phyloP scores from a whole-genome alignment of 495 filamentous ascomycete genomes.

The Filosporella fistucella region DNA sequence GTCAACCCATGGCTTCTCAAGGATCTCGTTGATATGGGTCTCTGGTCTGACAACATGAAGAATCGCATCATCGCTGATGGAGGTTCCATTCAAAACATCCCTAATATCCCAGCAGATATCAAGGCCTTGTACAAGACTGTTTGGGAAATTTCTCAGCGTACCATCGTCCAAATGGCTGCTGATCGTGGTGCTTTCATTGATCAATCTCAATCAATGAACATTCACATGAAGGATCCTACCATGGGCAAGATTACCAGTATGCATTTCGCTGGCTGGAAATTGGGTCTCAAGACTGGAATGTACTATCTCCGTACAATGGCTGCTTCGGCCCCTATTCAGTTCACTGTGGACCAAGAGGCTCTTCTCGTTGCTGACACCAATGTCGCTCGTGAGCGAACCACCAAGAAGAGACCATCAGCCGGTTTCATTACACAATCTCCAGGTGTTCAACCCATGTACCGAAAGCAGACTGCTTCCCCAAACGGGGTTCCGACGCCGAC shows the following conservation, averaged over 20 bases:
- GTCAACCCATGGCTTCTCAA: constrained; percentile 99
- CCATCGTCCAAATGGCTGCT: constrained; percentile 94
- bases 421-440: constrained; percentile 46
- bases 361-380: constrained; percentile 86
- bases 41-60: constrained; percentile 99
- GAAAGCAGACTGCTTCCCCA: constrained; percentile 25
- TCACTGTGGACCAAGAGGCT: constrained; percentile 96
- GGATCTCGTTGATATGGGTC: constrained; percentile 94
- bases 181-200: constrained; percentile 98
- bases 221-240: constrained; percentile 97
- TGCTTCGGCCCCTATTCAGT: constrained; percentile 94
- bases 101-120: constrained; percentile 92
- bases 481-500: constrained; percentile 62
- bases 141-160: constrained; percentile 98
- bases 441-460: constrained; percentile 35
- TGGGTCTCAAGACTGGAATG: constrained; percentile 99
- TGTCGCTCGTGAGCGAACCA: constrained; percentile 54
- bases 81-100: constrained; percentile 92
- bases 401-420: constrained; percentile 66
- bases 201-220: constrained; percentile 97
- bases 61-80: constrained; percentile 98
- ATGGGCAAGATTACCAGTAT: constrained; percentile 99
- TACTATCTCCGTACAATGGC: constrained; percentile 99
- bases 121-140: constrained; percentile 99
- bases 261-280: constrained; percentile 99